These are phyloP conservation scores for Rhododendron vialii DNA, from an alignment of 148 eudicot species.

Conservation along the genomic window DNA sequence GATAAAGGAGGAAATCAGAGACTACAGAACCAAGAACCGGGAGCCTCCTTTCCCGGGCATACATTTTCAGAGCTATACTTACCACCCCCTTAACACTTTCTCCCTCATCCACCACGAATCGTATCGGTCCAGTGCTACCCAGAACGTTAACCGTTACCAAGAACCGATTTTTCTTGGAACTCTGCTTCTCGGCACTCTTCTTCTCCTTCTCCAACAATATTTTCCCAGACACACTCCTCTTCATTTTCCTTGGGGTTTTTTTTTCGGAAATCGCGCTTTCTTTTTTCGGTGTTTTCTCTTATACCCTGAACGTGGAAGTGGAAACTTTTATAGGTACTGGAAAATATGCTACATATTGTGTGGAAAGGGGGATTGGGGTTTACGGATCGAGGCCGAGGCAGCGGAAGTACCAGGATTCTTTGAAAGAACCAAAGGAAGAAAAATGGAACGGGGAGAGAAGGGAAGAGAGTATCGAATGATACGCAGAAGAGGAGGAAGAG, in stretches of 20 bases:
- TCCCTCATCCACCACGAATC: constrained; percentile 57
- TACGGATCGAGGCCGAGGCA: constrained; percentile 41
- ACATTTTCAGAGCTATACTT: constrained; percentile 46
- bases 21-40: constrained; percentile 60
- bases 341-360: neutral
- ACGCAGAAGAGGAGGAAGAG: constrained; percentile 15
- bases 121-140: constrained; percentile 66
- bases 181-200: constrained; percentile 4
- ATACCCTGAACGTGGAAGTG: neutral
- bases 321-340: neutral
- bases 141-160: constrained; percentile 57
- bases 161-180: constrained; percentile 36
- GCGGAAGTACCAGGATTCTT: constrained; percentile 61
- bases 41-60: constrained; percentile 65
- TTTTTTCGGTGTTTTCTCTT: neutral
- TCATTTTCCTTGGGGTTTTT: neutral
- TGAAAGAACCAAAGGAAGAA: constrained; percentile 47
- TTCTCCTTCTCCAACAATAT: constrained; percentile 32
- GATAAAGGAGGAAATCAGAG: constrained; percentile 41
- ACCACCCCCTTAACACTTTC: constrained; percentile 42
- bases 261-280: neutral
- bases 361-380: neutral
- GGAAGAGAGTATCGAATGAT: neutral
- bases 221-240: constrained; percentile 11
- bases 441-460: neutral